Evolutionary conservation across 352 stramenopile species (phyloP), one percentile per base, ranked within the genome.

Genomic region (Globisporangium megalacanthum): DNA sequence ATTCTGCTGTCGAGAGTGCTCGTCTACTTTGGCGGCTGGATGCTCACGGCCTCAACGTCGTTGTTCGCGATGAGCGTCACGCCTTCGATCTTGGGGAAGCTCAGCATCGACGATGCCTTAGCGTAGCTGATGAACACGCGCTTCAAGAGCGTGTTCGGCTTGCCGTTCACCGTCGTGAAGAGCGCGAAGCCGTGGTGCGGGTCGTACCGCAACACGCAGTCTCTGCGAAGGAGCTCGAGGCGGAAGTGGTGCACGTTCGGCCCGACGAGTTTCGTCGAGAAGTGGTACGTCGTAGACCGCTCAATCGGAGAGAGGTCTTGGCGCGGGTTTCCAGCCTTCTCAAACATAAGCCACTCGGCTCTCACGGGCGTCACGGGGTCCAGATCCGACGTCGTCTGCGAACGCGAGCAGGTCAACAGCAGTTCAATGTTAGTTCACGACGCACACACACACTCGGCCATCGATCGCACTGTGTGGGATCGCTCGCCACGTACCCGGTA

Each of bases 341-440:
- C 77, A 49, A 87, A 84, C 74, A 87, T 81, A 64, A 87, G 70
- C 77, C 77, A 87, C 56, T 87, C 77, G 7, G 69, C 76, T 29
- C 75, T 70, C 8, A 86, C 61, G 6, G 76, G 76, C 6, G 62
- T 50, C 2, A 65, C 45, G 0, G 54, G 29, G 50, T 84, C 64
- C 9, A 83, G 47, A 19, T 80, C 67, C 9, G 62, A 49, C 13
- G 66, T 64, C n/a, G 64, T 60, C 62, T 72, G 17, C 14, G 4
- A 17, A 20, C 15, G 15, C 15, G 13, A 37, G 17, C 5, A 20
- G 1, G 5, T 13, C 1, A 8, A 42, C 15, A 41, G 14, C 31
- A 15, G 6, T 17, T 3, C 31, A 2, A 22, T 14, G 7, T n/a
- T 6, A 36, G 46, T 22, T 22, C 17, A 39, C 7, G 3, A 45